These are phyloP conservation scores for Takakia lepidozioides DNA, from an alignment of 225 moss, liverwort and hornwort species.

Conservation along the genomic window DNA sequence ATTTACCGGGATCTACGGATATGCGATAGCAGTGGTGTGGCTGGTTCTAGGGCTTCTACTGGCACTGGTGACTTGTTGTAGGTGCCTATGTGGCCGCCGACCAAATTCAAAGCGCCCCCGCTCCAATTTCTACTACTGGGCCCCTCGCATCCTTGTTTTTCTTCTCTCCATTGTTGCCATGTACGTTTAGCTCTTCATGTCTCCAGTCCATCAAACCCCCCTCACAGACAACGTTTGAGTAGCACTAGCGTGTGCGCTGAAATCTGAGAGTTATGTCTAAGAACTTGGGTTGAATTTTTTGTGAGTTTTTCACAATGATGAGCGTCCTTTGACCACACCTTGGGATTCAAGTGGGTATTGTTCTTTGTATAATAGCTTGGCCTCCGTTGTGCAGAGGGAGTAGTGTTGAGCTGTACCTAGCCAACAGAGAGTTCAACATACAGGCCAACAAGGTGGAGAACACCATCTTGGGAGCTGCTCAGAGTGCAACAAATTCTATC, in stretches of 20 bases:
- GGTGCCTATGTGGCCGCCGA: conserved; percentile 27
- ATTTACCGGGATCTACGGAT: conserved; percentile 43
- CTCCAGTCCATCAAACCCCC: too few relatives aligned
- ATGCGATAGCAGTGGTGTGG: conserved; percentile 43
- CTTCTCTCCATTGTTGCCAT: conserved; percentile 32
- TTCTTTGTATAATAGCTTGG: neutral
- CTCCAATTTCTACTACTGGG: conserved; percentile 34
- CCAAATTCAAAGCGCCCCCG: conserved; percentile 31
- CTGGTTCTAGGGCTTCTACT: conserved; percentile 29
- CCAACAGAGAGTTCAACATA: conserved; percentile 21
- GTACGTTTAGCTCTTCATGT: conserved; percentile 15
- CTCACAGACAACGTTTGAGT: neutral
- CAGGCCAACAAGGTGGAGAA: conserved; percentile 43
- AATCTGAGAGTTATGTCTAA: neutral
- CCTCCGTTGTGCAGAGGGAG: conserved; percentile 24
- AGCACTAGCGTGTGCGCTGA: neutral
- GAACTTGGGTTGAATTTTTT: neutral
- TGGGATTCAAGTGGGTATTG: neutral
- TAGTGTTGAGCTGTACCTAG: conserved; percentile 37
- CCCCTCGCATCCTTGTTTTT: conserved; percentile 45
- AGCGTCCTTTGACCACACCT: too few relatives aligned
- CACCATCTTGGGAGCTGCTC: conserved; percentile 19
- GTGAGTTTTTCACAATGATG: too few relatives aligned
- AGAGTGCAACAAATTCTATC: conserved; percentile 28
- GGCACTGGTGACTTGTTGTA: conserved; percentile 43